Base-by-base conservation (phyloP, 208 protist genomes). In the Wallacemonas rigidus region DNA sequence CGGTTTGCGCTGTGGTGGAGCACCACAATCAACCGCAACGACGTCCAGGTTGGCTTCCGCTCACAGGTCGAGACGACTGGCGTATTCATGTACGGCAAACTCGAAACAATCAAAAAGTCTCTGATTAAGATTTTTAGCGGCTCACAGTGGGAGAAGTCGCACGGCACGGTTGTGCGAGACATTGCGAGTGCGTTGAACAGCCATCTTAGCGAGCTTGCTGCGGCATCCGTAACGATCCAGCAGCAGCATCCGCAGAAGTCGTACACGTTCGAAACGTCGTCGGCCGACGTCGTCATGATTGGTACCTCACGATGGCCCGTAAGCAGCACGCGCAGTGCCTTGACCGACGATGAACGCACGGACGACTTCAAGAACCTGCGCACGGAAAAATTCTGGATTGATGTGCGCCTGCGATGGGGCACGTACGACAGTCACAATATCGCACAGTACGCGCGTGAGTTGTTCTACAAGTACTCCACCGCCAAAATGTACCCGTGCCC, bases 31-130 rank as follows among this genome's bases (percentile, higher is more conserved):
- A 99, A 99, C 83, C 90, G 99, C 74, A 97, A 98, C 57, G 99
- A 99, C 82, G 98, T 99, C 39, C 99, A 99, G 86, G 98, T 99
- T 47, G 99, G 99, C 72, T 99, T 99, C 89, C 95, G 99, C 87
- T 99, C 99, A n/a, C 99, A 99, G 89, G 95, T 99, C 8, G 99
- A 99, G 83, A 95, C 99, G 14, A 99, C 99, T 39, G 99, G 99
- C 77, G 99, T 99, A 67, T 99, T 99, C 85, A 99, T 99, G 99
- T 99, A 99, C 85, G 99, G 99, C 74, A 99, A 99, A 87, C 99
- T 99, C 55, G 99, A 99, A 68, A 99, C 99, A 0, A 95, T 99
- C 53, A 99, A 99, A 85, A 99, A 99, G 79, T 99, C 98, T 5
- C 88, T 99, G 43, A 99, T 99, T 80, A 99, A 99, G 87, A 99